Conservation (phyloP, 345 rosid species). For the Gynandropsis gynandra region DNA sequence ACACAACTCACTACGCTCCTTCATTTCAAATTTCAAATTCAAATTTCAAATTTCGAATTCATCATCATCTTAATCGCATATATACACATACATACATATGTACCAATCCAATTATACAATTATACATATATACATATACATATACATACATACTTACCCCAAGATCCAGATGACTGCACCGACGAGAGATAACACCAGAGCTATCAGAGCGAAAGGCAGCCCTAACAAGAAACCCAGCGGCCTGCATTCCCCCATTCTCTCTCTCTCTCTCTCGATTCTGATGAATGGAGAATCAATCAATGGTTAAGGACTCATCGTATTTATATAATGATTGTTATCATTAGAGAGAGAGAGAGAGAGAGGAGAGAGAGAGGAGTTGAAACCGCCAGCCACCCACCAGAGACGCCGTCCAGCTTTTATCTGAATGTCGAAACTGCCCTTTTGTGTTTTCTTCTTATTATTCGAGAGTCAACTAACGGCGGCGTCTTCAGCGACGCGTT, state of each 20-base stretch:
- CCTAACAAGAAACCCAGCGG: slow-evolving; percentile 78
- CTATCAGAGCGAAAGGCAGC: slow-evolving; percentile 68
- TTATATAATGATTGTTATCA: too few relatives aligned
- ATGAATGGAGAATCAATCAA: too few relatives aligned
- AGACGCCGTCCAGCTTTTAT: too few relatives aligned
- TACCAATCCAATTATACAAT: too few relatives aligned
- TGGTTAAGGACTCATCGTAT: too few relatives aligned
- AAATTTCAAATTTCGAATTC: too few relatives aligned
- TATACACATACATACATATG: neutral
- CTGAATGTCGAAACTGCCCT: too few relatives aligned
- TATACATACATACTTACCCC: slow-evolving; percentile 37
- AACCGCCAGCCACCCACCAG: too few relatives aligned
- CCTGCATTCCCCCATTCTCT: slow-evolving; percentile 59
- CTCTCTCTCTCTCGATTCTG: neutral
- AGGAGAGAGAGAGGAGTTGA: too few relatives aligned
- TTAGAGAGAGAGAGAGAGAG: neutral
- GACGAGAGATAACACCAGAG: slow-evolving; percentile 49
- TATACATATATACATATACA: neutral
- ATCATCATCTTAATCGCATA: neutral
- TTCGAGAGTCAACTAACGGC: too few relatives aligned
- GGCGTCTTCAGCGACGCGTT: too few relatives aligned
- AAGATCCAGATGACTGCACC: slow-evolving; percentile 72
- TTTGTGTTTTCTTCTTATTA: too few relatives aligned
- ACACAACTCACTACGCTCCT: slow-evolving; percentile 71
- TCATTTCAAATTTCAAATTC: slow-evolving; percentile 1